Evolutionary conservation across 768 basidiomycete species (phyloP).

Genomic region (Phylloporus sp.): DNA sequence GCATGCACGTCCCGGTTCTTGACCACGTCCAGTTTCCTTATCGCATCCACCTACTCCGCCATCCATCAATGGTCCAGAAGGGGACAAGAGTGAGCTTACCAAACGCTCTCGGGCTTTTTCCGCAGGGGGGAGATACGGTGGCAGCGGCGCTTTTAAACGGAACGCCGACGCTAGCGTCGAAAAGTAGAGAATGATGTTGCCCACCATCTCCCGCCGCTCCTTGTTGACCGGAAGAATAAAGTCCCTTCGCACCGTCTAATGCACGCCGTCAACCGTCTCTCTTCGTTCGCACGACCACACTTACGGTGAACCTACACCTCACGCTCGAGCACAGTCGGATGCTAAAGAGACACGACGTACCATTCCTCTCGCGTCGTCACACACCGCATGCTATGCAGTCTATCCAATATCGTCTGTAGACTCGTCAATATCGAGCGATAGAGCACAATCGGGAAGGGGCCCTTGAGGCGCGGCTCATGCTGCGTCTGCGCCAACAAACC

Average conservation of each 20-base stretch:
- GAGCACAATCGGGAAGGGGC: constrained; percentile 83
- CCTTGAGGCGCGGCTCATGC: constrained; percentile 93
- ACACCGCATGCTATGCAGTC: constrained; percentile 92
- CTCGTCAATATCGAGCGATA: constrained; percentile 83
- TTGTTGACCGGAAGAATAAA: constrained; percentile 89
- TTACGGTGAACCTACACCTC: constrained; percentile 63
- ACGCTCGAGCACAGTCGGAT: constrained; percentile 1
- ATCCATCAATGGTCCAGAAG: neutral
- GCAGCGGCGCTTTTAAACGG: constrained; percentile 85
- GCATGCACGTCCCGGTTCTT: constrained; percentile 75
- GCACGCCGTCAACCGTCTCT: neutral
- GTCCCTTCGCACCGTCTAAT: constrained; percentile 73
- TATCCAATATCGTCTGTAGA: constrained; percentile 81
- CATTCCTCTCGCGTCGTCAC: constrained; percentile 97
- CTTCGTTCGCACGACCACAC: constrained; percentile 12
- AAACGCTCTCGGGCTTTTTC: constrained; percentile 78
- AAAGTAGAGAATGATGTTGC: constrained; percentile 90
- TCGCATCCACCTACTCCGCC: constrained; percentile 63
- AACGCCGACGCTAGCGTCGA: constrained; percentile 78
- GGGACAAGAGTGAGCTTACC: constrained; percentile 38
- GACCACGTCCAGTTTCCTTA: constrained; percentile 84
- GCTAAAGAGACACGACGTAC: constrained; percentile 38
- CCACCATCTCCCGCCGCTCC: constrained; percentile 90
- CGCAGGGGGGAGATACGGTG: constrained; percentile 92
- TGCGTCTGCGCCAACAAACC: constrained; percentile 83